Percentiles rank a stretch among this genome's conserved stretches.
Conservation (phyloP, 352 stramenopile genomes). For the Pythium pyrilobum region DNA sequence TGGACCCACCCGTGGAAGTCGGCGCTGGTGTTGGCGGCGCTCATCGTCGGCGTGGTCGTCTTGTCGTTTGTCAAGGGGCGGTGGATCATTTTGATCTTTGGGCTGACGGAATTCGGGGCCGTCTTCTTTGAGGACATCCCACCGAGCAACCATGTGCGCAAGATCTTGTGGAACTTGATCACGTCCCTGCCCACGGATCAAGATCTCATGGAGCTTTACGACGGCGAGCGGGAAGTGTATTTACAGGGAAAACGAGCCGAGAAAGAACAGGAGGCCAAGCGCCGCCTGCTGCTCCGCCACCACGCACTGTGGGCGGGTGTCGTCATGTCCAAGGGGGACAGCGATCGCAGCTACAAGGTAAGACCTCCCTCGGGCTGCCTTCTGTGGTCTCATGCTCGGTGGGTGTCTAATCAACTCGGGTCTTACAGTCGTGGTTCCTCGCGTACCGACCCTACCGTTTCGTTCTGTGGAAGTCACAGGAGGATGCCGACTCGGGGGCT, state of each 20-base stretch:
- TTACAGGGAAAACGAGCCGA: slow-evolving; percentile 37
- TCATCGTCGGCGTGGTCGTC: slow-evolving; percentile 43
- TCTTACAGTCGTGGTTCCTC: slow-evolving; percentile 18
- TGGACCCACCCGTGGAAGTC: slow-evolving; percentile 88
- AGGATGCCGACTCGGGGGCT: slow-evolving; percentile 59
- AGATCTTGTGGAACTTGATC: slow-evolving; percentile 78
- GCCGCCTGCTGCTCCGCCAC: slow-evolving; percentile 44
- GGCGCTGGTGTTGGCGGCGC: slow-evolving; percentile 43
- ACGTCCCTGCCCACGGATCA: slow-evolving; percentile 77
- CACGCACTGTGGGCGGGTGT: slow-evolving; percentile 66
- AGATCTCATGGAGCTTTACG: slow-evolving; percentile 75
- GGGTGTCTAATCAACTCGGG: too few species aligned
- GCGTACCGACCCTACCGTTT: slow-evolving; percentile 73
- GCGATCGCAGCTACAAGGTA: slow-evolving; percentile 69
- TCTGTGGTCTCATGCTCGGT: too few species aligned
- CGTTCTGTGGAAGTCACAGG: slow-evolving; percentile 70
- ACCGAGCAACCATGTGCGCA: slow-evolving; percentile 70
- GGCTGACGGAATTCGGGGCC: slow-evolving; percentile 70
- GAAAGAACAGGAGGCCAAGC: slow-evolving; percentile 45
- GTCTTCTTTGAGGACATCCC: slow-evolving; percentile 73
- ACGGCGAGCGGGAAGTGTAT: slow-evolving; percentile 56
- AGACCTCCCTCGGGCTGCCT: too few species aligned
- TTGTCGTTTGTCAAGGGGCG: slow-evolving; percentile 63
- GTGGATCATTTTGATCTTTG: slow-evolving; percentile 72
- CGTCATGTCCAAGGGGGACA: slow-evolving; percentile 55